Base-by-base conservation (phyloP, 1,284 basidiomycete genomes). In the Heliocybe sulcata region DNA sequence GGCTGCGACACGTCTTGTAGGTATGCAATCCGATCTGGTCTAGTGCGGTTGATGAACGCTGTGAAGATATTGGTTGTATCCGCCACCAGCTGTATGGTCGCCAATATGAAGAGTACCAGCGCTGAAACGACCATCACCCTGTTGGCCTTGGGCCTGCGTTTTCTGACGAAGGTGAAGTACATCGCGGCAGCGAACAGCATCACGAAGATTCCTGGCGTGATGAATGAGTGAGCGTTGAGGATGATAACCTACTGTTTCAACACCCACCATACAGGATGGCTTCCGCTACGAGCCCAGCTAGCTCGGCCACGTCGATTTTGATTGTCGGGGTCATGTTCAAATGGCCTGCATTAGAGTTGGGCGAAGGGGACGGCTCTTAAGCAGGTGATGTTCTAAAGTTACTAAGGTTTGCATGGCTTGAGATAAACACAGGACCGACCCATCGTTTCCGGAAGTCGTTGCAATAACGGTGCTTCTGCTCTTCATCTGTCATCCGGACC, bases 301-400 rank as follows among this genome's bases (percentile, higher is more conserved):
- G 54, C 50, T 60, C 60, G 14, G 60, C 58, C 20, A 57, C 53
- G 45, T 61, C 60, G 22, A 61, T 59, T 3, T 26, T 45, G 11
- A 16, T 27, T 27, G 11, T 14, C 4, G 51, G 35, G 38, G 47
- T 31, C 23, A 26, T 51, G 38, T 6, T 16, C 8, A 20, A 31
- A 42, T n/a, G 38, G 8, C 16, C 19, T 16, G 38, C 38, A 20
- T n/a, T 42, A 42, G 16, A 42, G 38, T n/a, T n/a, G n/a, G n/a
- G 33, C 9, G 33, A 9, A 9, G 38, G 6, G 3, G 38, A 16
- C 16, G 6, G 38, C 16, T n/a, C 4, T n/a, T 42, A 42, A 42
- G n/a, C 8, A 42, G 38, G 29, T 31, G 29, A 31, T 12, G 12
- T 4, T 12, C 29, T 6, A 31, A 12, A 12, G 4, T 31, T 31